These are phyloP conservation scores for Blastocystis sp. DNA, from an alignment of 352 stramenopile genomes.

Conservation along the genomic window DNA sequence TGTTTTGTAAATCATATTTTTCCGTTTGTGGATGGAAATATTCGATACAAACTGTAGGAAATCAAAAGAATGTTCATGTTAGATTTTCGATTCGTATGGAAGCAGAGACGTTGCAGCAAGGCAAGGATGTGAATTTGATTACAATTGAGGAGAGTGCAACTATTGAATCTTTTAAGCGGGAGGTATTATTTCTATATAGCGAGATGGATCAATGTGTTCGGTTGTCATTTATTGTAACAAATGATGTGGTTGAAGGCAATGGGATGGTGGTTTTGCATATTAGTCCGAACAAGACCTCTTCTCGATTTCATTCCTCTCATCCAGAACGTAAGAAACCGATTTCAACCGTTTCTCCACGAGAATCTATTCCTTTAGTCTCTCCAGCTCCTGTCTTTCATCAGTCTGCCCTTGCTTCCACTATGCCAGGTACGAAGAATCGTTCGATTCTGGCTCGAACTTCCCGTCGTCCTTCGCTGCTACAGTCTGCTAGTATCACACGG, in stretches of 20 bases:
- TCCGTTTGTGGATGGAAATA: slow-evolving; percentile 9
- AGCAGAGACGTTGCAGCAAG: not conserved
- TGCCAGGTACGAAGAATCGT: not conserved
- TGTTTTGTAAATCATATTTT: slow-evolving; percentile 39
- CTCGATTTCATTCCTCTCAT: not conserved
- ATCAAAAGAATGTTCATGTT: not conserved
- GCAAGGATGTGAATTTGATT: not conserved
- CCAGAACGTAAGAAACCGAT: not conserved
- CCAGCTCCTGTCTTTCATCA: not conserved
- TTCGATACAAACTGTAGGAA: slow-evolving; percentile 12
- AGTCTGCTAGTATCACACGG: no score
- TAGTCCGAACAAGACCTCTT: not conserved
- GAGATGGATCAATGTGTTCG: not conserved
- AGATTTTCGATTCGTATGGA: slow-evolving; percentile 43
- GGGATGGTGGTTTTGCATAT: slow-evolving; percentile 24
- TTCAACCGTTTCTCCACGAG: not conserved
- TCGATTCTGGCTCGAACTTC: not conserved
- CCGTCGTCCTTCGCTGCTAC: not conserved
- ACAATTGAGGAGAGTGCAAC: slow-evolving; percentile 6
- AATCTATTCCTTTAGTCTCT: not conserved
- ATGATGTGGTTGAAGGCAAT: slow-evolving; percentile 28
- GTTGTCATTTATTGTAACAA: slow-evolving; percentile 21
- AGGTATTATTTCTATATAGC: slow-evolving; percentile 28
- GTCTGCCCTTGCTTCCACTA: not conserved
- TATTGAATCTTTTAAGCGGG: slow-evolving; percentile 33